Percentiles rank a stretch among this genome's conserved stretches.
These are phyloP conservation scores for Candida boidinii DNA, from an alignment of 805 yeast species.

Conservation along the genomic window DNA sequence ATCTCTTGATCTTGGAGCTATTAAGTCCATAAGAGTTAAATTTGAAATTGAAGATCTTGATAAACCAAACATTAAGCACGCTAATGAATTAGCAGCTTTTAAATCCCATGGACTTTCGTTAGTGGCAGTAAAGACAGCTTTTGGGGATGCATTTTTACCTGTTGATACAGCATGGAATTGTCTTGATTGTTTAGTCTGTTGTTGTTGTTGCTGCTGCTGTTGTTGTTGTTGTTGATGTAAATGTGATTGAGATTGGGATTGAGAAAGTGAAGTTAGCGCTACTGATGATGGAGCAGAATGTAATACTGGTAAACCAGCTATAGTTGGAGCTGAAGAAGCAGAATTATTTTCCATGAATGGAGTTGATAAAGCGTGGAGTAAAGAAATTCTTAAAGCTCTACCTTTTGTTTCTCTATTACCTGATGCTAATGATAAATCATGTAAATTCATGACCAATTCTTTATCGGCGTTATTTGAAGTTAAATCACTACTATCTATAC, in stretches of 20 bases:
- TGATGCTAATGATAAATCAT: constrained; percentile 44
- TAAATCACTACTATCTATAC: constrained; percentile 14
- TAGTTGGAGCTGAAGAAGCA: constrained; percentile 3
- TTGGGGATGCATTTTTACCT: constrained; percentile 63
- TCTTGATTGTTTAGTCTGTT: constrained; percentile 4
- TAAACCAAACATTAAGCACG: constrained; percentile 80
- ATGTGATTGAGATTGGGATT: background rate
- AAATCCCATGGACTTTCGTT: constrained; percentile 69
- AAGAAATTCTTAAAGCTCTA: constrained; percentile 32
- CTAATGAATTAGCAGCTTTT: constrained; percentile 81
- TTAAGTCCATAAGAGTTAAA: constrained; percentile 63
- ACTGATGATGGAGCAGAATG: constrained; percentile 16
- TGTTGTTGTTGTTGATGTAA: constrained; percentile 2
- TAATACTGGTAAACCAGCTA: constrained; percentile 19
- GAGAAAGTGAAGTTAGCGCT: constrained; percentile 15
- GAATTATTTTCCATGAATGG: constrained; percentile 44
- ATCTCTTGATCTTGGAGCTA: constrained; percentile 67
- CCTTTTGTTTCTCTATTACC: constrained; percentile 27
- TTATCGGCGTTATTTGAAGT: constrained; percentile 16
- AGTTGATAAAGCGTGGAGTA: constrained; percentile 57
- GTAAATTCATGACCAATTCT: constrained; percentile 45
- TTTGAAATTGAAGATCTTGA: constrained; percentile 54
- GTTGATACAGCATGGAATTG: constrained; percentile 56
- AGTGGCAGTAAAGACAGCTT: constrained; percentile 79
- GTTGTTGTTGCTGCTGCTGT: constrained; percentile 8